Conservation (phyloP, 2,329 filamentous ascomycete genomes). For the Cercospora sojina region DNA sequence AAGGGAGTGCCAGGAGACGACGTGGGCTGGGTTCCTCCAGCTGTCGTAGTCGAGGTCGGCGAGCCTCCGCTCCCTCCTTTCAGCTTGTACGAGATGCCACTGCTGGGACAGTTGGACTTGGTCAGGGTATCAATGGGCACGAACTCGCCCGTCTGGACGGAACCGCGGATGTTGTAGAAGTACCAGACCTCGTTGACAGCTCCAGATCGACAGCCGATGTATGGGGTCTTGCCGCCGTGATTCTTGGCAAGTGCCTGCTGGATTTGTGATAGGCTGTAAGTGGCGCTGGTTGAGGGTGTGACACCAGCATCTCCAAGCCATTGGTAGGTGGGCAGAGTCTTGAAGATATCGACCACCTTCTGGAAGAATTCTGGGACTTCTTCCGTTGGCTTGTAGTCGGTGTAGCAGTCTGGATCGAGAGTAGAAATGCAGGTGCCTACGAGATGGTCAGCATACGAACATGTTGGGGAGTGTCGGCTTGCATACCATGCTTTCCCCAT, state of each 20-base stretch:
- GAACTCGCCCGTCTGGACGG: slow-evolving; percentile 61
- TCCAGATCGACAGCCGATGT: slow-evolving; percentile 57
- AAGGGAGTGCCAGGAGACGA: slow-evolving; percentile 45
- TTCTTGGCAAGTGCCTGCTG: slow-evolving; percentile 56
- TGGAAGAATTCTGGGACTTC: slow-evolving; percentile 71
- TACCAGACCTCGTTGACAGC: slow-evolving; percentile 58
- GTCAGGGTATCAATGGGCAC: slow-evolving; percentile 54
- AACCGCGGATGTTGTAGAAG: slow-evolving; percentile 63
- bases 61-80: slow-evolving; percentile 46
- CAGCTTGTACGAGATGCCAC: slow-evolving; percentile 64
- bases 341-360: slow-evolving; percentile 64
- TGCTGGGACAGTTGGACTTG: slow-evolving; percentile 61
- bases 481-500: slow-evolving; percentile 9
- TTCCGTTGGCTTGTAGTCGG: slow-evolving; percentile 55
- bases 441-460: slow-evolving; percentile 36
- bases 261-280: slow-evolving; percentile 61
- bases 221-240: slow-evolving; percentile 56
- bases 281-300: slow-evolving; percentile 53
- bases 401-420: slow-evolving; percentile 64
- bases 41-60: slow-evolving; percentile 32
- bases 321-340: slow-evolving; percentile 63
- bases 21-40: slow-evolving; percentile 37
- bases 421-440: slow-evolving; percentile 74
- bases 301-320: slow-evolving; percentile 63
- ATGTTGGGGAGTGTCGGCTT: neutral